A percentile compares a stretch with the other conserved stretches of the same genome.
These are phyloP conservation scores for Eurotiales sp. DNA, from an alignment of 2,329 filamentous ascomycete species.

Conservation along the genomic window DNA sequence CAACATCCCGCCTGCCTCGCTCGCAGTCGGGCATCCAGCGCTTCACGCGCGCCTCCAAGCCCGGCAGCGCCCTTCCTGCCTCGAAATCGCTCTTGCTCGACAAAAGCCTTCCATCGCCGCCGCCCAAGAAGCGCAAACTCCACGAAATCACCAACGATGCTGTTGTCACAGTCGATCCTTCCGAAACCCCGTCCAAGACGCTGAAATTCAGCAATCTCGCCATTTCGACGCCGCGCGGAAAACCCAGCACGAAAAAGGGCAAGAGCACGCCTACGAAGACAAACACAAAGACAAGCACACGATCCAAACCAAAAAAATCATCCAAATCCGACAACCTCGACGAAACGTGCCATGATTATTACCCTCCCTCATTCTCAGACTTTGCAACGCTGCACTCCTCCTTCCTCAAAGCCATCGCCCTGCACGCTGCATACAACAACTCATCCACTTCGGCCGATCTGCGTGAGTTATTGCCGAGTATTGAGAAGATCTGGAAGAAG, in stretches of 20 bases:
- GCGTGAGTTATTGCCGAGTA: slow-evolving; percentile 56
- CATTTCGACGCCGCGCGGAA: slow-evolving; percentile 26
- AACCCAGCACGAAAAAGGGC: slow-evolving; percentile 2
- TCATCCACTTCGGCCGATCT: slow-evolving; percentile 61
- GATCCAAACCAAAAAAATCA: neutral
- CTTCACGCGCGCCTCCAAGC: slow-evolving; percentile 45
- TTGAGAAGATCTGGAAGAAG: slow-evolving; percentile 70
- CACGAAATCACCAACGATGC: slow-evolving; percentile 31
- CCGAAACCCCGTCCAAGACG: slow-evolving; percentile 30
- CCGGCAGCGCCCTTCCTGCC: slow-evolving; percentile 23
- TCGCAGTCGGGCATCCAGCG: slow-evolving; percentile 40
- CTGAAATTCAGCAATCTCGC: slow-evolving; percentile 30
- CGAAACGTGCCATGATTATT: slow-evolving; percentile 15
- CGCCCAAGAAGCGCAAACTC: slow-evolving; percentile 40
- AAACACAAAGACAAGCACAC: neutral
- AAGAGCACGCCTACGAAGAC: slow-evolving; percentile 1
- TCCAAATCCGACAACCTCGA: neutral
- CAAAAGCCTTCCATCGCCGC: slow-evolving; percentile 30
- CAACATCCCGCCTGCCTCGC: slow-evolving; percentile 17
- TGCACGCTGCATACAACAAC: slow-evolving; percentile 69
- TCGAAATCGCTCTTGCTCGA: slow-evolving; percentile 20
- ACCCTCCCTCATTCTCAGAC: slow-evolving; percentile 39
- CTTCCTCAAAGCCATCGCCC: slow-evolving; percentile 64
- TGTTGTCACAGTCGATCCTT: slow-evolving; percentile 18
- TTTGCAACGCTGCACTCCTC: slow-evolving; percentile 62